These are phyloP conservation scores for Rosa persica DNA, from an alignment of 306 rosid species.

Conservation along the genomic window DNA sequence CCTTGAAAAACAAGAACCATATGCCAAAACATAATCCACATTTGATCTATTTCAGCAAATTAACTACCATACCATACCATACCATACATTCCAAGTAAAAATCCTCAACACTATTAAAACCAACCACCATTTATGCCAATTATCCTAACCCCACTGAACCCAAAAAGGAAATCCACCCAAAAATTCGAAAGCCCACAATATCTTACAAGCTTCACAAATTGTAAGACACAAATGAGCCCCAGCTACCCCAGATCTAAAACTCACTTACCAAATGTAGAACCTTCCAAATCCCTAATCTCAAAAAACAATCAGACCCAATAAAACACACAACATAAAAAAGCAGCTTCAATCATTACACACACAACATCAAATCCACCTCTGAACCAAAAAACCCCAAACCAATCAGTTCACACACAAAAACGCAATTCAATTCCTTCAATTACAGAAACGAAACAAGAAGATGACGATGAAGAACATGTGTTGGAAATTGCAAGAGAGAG, in stretches of 20 bases:
- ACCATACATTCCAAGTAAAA: background rate
- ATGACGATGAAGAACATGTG: no score
- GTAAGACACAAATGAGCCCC: background rate
- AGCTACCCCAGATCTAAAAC: slow-evolving; percentile 56
- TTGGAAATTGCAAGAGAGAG: no score
- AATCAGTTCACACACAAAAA: no score
- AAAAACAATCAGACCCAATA: no score
- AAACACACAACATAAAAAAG: no score
- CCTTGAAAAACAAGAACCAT: background rate
- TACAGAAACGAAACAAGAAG: no score
- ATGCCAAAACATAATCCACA: background rate
- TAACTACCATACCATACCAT: background rate
- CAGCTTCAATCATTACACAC: no score
- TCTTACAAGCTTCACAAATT: background rate
- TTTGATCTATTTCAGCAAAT: slow-evolving; percentile 6
- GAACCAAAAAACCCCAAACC: no score
- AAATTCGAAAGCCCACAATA: slow-evolving; percentile 20
- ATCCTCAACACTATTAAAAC: background rate
- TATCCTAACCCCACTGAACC: background rate
- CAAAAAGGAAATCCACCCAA: slow-evolving; percentile 20
- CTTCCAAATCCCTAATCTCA: slow-evolving; percentile 45
- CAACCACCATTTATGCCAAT: background rate
- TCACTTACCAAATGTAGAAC: slow-evolving; percentile 51
- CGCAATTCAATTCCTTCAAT: no score
- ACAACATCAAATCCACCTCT: no score